Evolutionary conservation across 2,329 filamentous ascomycete species (phyloP), one percentile per base, ranked within the genome.

Genomic region (Penicillium sp.): DNA sequence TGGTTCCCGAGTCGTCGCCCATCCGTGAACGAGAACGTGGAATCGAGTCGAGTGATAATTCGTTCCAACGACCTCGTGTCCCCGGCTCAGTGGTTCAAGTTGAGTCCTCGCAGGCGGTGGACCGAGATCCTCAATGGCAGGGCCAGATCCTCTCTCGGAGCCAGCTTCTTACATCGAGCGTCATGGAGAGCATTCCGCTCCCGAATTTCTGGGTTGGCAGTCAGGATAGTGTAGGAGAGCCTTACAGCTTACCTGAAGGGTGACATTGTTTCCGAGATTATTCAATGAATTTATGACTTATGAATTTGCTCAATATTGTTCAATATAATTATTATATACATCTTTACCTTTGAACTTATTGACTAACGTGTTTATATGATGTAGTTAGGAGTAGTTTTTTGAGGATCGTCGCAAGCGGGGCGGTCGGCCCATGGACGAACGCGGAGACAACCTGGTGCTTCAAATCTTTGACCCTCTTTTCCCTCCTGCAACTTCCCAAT

Each of bases 131-230:
- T 11, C 53, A 60, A 36, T 58, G 57, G 21, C 55, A 60, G 29
- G 64, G 58, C 31, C 63, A 60, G 2, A 54, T 75, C 2, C 46
- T 77, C 7, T 69, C 70, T 11, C 64, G 66, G 4, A 74, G 72
- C 47, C 72, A 76, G 41, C 65, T 76, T 43, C 60, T 78, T 27
- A 74, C 75, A 0, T 75, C 75, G 2, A 77, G 74, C 56, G 67
- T 78, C 19, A 76, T 78, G 75, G 75, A 78, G 50, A 78, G 75
- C 58, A 65, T 77, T 48, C 73, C 75, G 7, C 53, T 74, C n/a
- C 75, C 75, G 4, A 67, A 66, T 5, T 70, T 74, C 19, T 75
- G 73, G 69, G 67, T 70, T 62, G 67, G 67, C 7, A 77, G 72
- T 50, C 72, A 76, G 57, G 71, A 74, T 51, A 75, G 69, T 60